phyloP scores from a whole-genome alignment of 805 yeast genomes.

The Jamesozyma lodderae region DNA sequence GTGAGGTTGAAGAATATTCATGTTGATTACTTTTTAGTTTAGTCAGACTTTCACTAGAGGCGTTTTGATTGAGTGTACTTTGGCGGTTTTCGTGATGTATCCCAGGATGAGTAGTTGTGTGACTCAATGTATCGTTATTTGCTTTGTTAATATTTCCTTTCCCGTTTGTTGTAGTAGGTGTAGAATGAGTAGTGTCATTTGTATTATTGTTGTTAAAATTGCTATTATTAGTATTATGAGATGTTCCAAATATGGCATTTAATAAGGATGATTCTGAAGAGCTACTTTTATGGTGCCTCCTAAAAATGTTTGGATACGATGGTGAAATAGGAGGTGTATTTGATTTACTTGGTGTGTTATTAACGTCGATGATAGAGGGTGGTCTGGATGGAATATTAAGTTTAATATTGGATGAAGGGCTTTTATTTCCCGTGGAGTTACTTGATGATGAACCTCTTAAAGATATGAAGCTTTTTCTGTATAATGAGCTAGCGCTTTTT shows the following conservation, averaged over 20 bases:
- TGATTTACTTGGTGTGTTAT: slow-evolving; percentile 10
- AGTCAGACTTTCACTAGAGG: slow-evolving; percentile 12
- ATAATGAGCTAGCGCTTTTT: slow-evolving; percentile 27
- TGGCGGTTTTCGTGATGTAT: neutral
- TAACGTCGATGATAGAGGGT: slow-evolving; percentile 15
- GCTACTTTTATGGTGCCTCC: slow-evolving; percentile 55
- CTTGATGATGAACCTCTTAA: slow-evolving; percentile 16
- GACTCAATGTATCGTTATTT: neutral
- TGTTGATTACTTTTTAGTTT: slow-evolving; percentile 6
- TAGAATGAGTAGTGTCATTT: neutral
- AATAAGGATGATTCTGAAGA: slow-evolving; percentile 47
- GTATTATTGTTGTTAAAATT: neutral
- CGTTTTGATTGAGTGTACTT: neutral
- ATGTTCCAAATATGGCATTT: slow-evolving; percentile 29
- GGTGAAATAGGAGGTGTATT: slow-evolving; percentile 25
- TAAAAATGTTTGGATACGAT: slow-evolving; percentile 40
- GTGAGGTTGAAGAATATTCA: slow-evolving; percentile 9
- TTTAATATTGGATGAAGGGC: slow-evolving; percentile 13
- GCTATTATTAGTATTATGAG: slow-evolving; percentile 1
- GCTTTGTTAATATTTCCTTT: neutral
- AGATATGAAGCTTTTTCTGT: slow-evolving; percentile 30
- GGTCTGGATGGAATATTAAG: slow-evolving; percentile 24
- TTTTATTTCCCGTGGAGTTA: neutral
- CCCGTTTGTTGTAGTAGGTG: neutral
- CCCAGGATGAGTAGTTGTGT: neutral